phyloP scores from a whole-genome alignment of 1,284 basidiomycete genomes.

The Malassezia furfur region DNA sequence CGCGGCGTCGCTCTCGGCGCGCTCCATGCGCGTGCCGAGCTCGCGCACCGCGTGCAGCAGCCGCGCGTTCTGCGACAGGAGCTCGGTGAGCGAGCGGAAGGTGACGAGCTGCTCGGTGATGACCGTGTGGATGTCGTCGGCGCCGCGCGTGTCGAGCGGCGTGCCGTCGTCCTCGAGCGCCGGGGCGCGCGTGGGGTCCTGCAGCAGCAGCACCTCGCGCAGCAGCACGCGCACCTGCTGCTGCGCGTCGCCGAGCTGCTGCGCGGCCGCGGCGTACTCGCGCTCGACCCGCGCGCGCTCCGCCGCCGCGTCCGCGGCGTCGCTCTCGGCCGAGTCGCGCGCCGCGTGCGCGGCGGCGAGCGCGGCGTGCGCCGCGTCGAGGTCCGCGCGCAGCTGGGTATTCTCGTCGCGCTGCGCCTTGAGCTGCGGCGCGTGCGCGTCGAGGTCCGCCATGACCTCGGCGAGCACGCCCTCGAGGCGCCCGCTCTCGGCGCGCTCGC shows the following conservation, averaged over 20 bases:
- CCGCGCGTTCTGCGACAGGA: slow-evolving; percentile 84
- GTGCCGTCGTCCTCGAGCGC: slow-evolving; percentile 58
- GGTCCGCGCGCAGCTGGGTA: slow-evolving; percentile 28
- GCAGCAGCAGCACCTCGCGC: slow-evolving; percentile 66
- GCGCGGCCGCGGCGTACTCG: slow-evolving; percentile 63
- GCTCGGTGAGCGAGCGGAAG: slow-evolving; percentile 66
- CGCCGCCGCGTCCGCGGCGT: slow-evolving; percentile 51
- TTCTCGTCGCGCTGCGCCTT: slow-evolving; percentile 44
- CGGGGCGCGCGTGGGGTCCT: slow-evolving; percentile 69
- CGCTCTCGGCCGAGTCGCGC: slow-evolving; percentile 25
- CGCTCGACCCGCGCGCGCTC: slow-evolving; percentile 53
- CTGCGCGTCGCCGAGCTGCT: slow-evolving; percentile 67
- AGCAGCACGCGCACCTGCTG: slow-evolving; percentile 72
- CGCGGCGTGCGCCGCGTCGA: slow-evolving; percentile 25
- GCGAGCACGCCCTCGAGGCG: slow-evolving; percentile 35
- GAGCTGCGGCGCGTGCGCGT: slow-evolving; percentile 36
- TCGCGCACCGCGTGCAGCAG: slow-evolving; percentile 73
- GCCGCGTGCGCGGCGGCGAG: slow-evolving; percentile 27
- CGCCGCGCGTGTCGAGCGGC: slow-evolving; percentile 18
- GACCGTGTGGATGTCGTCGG: slow-evolving; percentile 52
- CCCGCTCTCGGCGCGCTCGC: slow-evolving; percentile 54
- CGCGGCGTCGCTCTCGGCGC: slow-evolving; percentile 45
- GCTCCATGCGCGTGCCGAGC: slow-evolving; percentile 46
- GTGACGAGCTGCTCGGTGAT: slow-evolving; percentile 83
- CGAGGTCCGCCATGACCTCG: slow-evolving; percentile 41